These are phyloP conservation scores for Albophoma yamanashiensis DNA, from an alignment of 2,329 filamentous ascomycete genomes.

Conservation along the genomic window DNA sequence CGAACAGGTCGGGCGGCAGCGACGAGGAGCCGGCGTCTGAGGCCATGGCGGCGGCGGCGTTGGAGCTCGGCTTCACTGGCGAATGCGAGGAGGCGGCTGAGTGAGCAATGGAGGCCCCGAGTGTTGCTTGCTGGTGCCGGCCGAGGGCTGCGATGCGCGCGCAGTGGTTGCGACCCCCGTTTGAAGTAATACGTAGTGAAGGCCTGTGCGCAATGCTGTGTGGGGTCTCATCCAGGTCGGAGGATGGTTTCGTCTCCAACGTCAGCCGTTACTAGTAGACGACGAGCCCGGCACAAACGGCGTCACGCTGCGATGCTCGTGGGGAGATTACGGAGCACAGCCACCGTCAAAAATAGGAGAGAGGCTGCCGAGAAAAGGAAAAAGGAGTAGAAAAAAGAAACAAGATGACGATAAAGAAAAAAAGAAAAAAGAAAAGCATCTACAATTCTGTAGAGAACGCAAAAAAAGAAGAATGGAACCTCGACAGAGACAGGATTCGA, in stretches of 20 bases:
- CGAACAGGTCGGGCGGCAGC: conserved; percentile 46
- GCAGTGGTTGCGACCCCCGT: neutral
- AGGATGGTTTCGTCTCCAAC: neutral
- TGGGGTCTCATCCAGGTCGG: neutral
- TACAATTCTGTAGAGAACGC: too few species aligned
- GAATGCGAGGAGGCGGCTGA: neutral
- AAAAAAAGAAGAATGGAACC: neutral
- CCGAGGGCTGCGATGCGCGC: neutral
- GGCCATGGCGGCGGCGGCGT: conserved; percentile 3
- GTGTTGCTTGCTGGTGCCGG: neutral
- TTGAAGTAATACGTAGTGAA: neutral
- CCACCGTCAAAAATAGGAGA: neutral
- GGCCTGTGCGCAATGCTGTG: neutral
- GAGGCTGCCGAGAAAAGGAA: neutral
- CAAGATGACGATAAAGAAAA: too few species aligned
- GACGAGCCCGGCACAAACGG: too few species aligned
- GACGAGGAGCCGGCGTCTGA: conserved; percentile 9
- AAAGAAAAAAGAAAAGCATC: too few species aligned
- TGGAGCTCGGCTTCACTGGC: neutral
- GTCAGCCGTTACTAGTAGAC: too few species aligned
- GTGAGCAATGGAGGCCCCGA: neutral
- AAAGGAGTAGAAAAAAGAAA: neutral
- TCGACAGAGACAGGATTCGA: conserved; percentile 13
- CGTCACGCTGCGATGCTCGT: too few species aligned
- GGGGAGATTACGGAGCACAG: too few species aligned